Conservation (phyloP, 2,329 filamentous ascomycete genomes). For the Xylaria sp. region DNA sequence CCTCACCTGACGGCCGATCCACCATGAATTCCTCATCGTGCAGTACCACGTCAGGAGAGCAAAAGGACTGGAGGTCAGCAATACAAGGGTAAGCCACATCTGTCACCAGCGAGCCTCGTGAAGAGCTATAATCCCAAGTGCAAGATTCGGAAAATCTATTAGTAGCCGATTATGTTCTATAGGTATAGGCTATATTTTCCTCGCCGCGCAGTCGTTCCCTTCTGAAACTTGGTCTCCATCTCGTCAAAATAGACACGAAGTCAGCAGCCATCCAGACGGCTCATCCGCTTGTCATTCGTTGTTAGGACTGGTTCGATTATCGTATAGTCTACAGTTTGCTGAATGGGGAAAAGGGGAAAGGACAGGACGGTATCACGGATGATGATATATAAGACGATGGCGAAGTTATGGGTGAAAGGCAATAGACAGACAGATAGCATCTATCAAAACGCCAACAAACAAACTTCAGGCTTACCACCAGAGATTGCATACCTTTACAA, state of each 20-base stretch:
- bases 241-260: conserved; percentile 28
- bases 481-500: too few species aligned
- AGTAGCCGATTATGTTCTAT: conserved; percentile 10
- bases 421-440: not conserved
- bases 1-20: not conserved
- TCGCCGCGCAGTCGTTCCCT: not conserved
- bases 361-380: not conserved
- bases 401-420: not conserved
- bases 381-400: not conserved
- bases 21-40: not conserved
- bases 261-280: conserved; percentile 20
- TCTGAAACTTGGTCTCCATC: not conserved
- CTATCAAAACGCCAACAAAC: not conserved
- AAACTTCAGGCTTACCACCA: not conserved
- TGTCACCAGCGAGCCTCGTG: not conserved
- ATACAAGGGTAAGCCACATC: not conserved
- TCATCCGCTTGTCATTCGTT: not conserved
- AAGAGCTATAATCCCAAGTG: not conserved
- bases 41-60: not conserved
- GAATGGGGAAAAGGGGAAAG: not conserved
- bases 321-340: not conserved
- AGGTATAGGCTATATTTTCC: not conserved
- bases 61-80: not conserved
- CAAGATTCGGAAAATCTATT: not conserved
- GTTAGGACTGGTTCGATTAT: too few species aligned